Base-by-base conservation (phyloP, 306 rosid species). In the Cicer bijugum region DNA sequence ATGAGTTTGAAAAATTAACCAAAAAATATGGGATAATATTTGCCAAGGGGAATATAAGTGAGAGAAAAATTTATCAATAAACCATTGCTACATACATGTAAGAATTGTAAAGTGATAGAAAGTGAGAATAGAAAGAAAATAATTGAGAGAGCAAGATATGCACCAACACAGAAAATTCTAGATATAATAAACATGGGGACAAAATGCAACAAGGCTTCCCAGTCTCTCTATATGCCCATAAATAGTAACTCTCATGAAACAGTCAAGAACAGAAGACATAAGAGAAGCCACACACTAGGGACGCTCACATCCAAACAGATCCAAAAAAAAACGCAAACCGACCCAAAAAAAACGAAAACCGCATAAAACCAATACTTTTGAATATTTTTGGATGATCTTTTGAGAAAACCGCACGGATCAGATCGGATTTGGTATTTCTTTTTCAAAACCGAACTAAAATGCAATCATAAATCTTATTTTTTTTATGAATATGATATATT, bases 131-230 rank as follows among this genome's bases (percentile, higher is more conserved):
- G 43, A 52, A 12, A 74, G 23, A 40, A 72, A 46, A 75, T 5
- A 66, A 60, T 61, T 44, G 68, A 75, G 60, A 74, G 28, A 8
- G 51, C 63, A 69, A 51, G 67, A 80, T 9, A 43, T 55, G 39
- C 60, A 53, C 38, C 1, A 2, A 62, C 50, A 63, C 38, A 20
- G 37, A 80, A 80, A 51, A 20, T 61, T 44, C 42, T 19, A 81
- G n/a, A 55, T 12, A 37, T 28, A 57, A 57, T 38, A 75, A 35
- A 63, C 46, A 70, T 9, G 72, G 20, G 47, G 12, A 12, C 23
- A 44, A 65, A 55, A 58, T 58, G 76, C 73, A 69, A 33, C 46
- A 9, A 17, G n/a, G 17, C 35, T 52, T 39, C n/a, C 55, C 19
- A 48, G 50, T 47, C 19, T 46, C 38, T 64, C 71, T 48, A 23